Evolutionary conservation across 176 grass and related monocot species (phyloP).

Genomic region (Phyllostachys edulis): DNA sequence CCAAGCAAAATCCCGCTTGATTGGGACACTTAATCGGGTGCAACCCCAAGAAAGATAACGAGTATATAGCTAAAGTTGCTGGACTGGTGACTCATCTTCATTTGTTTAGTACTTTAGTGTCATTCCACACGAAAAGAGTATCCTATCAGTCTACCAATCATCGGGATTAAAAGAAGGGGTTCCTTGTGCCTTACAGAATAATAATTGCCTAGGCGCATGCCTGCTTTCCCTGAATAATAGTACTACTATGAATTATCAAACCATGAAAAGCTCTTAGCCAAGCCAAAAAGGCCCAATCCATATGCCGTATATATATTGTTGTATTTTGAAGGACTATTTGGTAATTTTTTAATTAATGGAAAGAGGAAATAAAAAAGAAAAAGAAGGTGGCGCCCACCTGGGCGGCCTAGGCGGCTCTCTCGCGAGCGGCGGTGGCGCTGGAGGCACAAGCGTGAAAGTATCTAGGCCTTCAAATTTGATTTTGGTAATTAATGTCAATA

Average conservation of each 20-base stretch:
- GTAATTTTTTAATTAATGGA: no score
- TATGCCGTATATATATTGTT: not conserved
- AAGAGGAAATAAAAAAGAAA: no score
- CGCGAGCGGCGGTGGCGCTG: no score
- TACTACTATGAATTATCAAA: not conserved
- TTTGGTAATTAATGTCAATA: no score
- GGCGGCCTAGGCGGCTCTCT: no score
- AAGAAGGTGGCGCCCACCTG: no score
- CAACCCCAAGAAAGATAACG: not conserved
- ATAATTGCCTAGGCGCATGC: not conserved
- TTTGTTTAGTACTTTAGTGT: not conserved
- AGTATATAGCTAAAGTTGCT: not conserved
- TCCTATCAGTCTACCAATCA: not conserved
- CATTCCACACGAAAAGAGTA: not conserved
- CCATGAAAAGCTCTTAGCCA: not conserved
- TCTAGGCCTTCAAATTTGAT: no score
- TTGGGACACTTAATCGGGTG: not conserved
- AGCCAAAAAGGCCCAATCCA: not conserved
- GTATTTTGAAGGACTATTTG: no score
- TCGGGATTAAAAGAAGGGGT: no score
- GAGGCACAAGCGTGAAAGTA: no score
- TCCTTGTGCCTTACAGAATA: not conserved
- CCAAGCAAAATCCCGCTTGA: conserved; percentile 14
- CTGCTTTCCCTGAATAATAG: not conserved
- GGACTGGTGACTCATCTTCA: not conserved